phyloP scores from a whole-genome alignment of 1,284 basidiomycete species.

The Paramarasmius palmivorus region DNA sequence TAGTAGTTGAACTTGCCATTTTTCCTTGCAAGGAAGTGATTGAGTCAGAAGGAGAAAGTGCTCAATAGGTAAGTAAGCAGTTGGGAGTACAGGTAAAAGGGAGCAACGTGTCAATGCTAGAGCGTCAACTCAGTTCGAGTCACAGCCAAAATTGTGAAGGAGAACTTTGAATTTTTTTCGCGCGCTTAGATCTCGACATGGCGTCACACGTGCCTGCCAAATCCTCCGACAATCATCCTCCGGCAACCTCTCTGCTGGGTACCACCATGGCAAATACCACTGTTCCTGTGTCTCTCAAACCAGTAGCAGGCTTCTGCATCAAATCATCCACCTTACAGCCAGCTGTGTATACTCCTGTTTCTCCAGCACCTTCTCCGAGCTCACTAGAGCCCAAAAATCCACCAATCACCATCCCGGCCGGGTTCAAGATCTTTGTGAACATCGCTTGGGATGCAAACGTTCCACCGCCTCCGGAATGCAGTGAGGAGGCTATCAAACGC shows the following conservation, averaged over 20 bases:
- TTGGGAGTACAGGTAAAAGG: no score
- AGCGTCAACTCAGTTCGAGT: no score
- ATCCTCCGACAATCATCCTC: no score
- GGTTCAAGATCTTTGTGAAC: slow-evolving; percentile 71
- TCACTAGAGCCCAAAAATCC: slow-evolving; percentile 29
- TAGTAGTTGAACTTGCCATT: slow-evolving; percentile 22
- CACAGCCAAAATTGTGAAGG: no score
- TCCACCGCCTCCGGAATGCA: slow-evolving; percentile 61
- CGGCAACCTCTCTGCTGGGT: no score
- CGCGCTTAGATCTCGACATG: no score
- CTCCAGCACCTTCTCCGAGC: slow-evolving; percentile 18
- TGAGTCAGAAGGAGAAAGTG: background rate
- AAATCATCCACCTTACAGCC: slow-evolving; percentile 48
- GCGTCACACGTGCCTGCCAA: no score
- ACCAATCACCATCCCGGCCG: slow-evolving; percentile 39
- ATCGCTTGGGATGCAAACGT: slow-evolving; percentile 67
- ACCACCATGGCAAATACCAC: background rate
- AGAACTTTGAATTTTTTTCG: no score
- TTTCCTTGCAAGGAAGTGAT: slow-evolving; percentile 1
- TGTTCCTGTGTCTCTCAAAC: slow-evolving; percentile 42
- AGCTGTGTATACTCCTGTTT: slow-evolving; percentile 32
- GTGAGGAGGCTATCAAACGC: slow-evolving; percentile 52
- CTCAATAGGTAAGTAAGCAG: no score
- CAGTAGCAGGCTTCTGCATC: slow-evolving; percentile 61
- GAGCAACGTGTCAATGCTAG: no score